Evolutionary conservation across 176 grass and related monocot species (phyloP).

Genomic region (Rhipidocladum racemiflorum): DNA sequence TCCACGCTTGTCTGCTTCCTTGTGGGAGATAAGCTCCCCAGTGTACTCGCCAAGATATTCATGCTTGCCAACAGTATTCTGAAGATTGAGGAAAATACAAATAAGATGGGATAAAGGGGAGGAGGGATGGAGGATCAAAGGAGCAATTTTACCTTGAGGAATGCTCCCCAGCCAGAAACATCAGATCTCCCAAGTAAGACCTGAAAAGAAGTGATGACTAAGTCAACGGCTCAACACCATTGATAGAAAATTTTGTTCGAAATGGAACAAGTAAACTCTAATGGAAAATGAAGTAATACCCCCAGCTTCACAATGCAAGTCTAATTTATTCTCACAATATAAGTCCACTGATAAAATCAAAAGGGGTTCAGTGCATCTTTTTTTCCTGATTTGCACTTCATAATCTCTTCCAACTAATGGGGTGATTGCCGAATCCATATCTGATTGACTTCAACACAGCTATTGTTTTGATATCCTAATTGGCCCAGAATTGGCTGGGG

Average conservation of each 20-base stretch:
- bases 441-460: background rate
- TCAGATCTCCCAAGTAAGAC: conserved; percentile 94
- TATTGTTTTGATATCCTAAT: conserved; percentile 3
- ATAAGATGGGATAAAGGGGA: background rate
- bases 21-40: conserved; percentile 91
- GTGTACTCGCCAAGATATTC: conserved; percentile 98
- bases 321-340: background rate
- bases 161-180: conserved; percentile 95
- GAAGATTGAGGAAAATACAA: conserved; percentile 31
- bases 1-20: conserved; percentile 92
- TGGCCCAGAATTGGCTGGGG: background rate
- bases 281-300: background rate
- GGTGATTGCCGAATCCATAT: background rate
- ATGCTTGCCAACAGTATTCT: conserved; percentile 94
- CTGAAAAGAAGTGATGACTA: conserved; percentile 29
- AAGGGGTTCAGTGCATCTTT: background rate
- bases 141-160: conserved; percentile 67
- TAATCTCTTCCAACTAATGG: conserved; percentile 17
- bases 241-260: background rate
- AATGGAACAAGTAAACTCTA: conserved; percentile 6
- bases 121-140: background rate
- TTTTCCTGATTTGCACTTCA: background rate
- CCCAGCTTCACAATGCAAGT: background rate
- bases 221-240: conserved; percentile 7
- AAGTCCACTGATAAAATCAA: background rate